Percentiles rank a stretch among this genome's conserved stretches.
Evolutionary conservation across 441 rosid species (phyloP).

Genomic region (Gossypium davidsonii): DNA sequence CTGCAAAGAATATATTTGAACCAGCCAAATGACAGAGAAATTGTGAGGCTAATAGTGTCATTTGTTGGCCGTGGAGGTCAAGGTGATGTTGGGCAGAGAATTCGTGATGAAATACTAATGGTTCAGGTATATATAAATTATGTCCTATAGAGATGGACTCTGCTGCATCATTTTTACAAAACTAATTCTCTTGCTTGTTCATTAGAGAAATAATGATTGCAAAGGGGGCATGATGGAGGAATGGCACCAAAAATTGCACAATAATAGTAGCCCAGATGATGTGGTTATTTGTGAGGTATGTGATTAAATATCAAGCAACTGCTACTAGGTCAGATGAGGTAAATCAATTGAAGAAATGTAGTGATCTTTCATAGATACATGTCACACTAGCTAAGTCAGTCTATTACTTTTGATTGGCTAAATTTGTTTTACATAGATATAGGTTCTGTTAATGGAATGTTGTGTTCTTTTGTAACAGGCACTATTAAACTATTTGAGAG

Average conservation of each 20-base stretch:
- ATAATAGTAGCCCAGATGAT: constrained; percentile 67
- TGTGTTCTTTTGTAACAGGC: constrained; percentile 36
- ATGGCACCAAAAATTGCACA: constrained; percentile 79
- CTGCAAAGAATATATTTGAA: constrained; percentile 40
- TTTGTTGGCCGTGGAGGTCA: constrained; percentile 67
- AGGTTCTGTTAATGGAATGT: constrained; percentile 10
- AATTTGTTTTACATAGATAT: constrained; percentile 9
- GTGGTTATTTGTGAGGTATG: constrained; percentile 68
- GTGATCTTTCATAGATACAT: not conserved
- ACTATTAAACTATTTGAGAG: constrained; percentile 49
- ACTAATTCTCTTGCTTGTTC: constrained; percentile 7
- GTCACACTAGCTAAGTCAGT: not conserved
- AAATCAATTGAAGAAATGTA: not conserved
- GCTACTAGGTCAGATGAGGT: constrained; percentile 4
- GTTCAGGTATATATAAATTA: constrained; percentile 39
- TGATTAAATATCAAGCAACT: constrained; percentile 9
- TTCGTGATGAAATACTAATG: constrained; percentile 63
- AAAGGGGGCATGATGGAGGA: constrained; percentile 77
- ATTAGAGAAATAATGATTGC: constrained; percentile 61
- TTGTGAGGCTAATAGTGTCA: constrained; percentile 50
- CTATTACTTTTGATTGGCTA: constrained; percentile 4
- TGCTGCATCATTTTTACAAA: constrained; percentile 5
- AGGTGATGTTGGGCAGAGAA: constrained; percentile 70
- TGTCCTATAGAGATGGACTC: constrained; percentile 13
- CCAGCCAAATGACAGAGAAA: constrained; percentile 50